Conservation (phyloP, 805 yeast species). For the Gaillardinia entomophila region DNA sequence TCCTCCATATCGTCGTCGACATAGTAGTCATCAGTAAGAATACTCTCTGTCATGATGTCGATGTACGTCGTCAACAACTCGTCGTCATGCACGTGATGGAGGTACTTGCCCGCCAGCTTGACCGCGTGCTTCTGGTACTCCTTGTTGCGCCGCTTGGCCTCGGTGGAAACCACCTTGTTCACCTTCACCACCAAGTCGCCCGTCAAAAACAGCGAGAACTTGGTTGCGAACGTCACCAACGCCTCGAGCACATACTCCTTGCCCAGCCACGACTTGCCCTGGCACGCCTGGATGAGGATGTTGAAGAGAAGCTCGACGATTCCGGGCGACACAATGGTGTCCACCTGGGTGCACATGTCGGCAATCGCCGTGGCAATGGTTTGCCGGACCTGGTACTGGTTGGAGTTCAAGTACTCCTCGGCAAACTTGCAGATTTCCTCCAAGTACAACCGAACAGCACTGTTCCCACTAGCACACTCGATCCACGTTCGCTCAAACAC, state of each 20-base stretch:
- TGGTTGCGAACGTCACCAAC: conserved; percentile 50
- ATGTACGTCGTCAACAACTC: conserved; percentile 35
- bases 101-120: conserved; percentile 46
- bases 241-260: conserved; percentile 75
- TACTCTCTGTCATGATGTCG: conserved; percentile 23
- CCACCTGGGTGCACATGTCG: conserved; percentile 46
- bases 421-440: conserved; percentile 59
- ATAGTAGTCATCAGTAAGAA: conserved; percentile 34
- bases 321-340: conserved; percentile 17
- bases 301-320: conserved; percentile 34
- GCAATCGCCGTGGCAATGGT: conserved; percentile 66
- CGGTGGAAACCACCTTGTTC: conserved; percentile 44
- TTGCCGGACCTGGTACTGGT: conserved; percentile 59
- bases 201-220: conserved; percentile 34
- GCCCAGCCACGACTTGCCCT: conserved; percentile 85
- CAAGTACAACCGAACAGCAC: conserved; percentile 60
- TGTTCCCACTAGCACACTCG: conserved; percentile 71
- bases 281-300: conserved; percentile 52
- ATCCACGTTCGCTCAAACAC: conserved; percentile 67
- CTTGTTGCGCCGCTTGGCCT: conserved; percentile 61
- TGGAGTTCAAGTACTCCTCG: conserved; percentile 46
- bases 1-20: conserved; percentile 17
- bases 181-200: conserved; percentile 30
- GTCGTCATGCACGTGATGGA: conserved; percentile 31
- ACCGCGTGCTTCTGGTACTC: conserved; percentile 56